Conservation (phyloP, 768 basidiomycete species). For the Xerocomellus intermedius region DNA sequence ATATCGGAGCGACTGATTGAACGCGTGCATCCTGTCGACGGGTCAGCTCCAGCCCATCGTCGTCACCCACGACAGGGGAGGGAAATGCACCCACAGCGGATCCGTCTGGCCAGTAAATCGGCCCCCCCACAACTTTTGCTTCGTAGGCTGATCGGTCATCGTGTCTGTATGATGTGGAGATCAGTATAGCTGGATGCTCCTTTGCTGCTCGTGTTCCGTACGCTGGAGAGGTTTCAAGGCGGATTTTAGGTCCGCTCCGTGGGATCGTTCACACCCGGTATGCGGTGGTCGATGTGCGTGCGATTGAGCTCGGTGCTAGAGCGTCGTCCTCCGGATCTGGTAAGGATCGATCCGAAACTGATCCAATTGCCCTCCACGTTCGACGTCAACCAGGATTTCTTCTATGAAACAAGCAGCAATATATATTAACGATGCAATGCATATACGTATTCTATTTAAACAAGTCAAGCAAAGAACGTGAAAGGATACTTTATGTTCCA, state of each 20-base stretch:
- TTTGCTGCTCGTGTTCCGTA: not conserved
- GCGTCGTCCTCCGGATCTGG: not conserved
- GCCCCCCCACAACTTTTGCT: conserved; percentile 86
- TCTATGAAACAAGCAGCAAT: not conserved
- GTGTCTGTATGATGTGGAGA: conserved; percentile 5
- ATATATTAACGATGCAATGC: not conserved
- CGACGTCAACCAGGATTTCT: no score
- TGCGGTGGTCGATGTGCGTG: not conserved
- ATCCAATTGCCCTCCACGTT: not conserved
- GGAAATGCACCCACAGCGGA: conserved; percentile 33
- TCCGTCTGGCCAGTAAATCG: conserved; percentile 88
- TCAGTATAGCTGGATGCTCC: not conserved
- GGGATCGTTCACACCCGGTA: not conserved
- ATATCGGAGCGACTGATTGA: conserved; percentile 94
- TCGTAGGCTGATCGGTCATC: conserved; percentile 45
- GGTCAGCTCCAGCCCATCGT: not conserved
- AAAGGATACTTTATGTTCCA: not conserved
- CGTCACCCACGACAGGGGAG: not conserved
- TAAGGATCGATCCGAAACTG: not conserved
- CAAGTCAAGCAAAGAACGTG: not conserved
- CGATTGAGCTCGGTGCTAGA: not conserved
- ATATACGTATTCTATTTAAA: not conserved
- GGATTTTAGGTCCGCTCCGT: not conserved
- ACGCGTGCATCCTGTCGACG: conserved; percentile 82
- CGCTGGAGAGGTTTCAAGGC: not conserved